Evolutionary conservation across 2,329 filamentous ascomycete genomes (phyloP).

Genomic region (Neonectria coccinea): DNA sequence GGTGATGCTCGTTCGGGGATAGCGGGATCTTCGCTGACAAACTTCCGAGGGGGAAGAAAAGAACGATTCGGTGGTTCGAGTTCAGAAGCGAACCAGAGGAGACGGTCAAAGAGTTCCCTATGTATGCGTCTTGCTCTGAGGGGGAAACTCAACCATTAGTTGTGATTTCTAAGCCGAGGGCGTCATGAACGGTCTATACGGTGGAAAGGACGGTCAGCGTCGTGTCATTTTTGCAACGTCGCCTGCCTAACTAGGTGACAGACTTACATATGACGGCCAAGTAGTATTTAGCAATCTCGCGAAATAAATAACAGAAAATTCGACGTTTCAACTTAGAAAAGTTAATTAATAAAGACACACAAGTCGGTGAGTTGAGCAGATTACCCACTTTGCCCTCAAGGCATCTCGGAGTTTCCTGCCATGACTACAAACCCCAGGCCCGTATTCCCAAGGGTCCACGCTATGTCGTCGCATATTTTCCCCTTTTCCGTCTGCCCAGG

Average conservation of each 20-base stretch:
- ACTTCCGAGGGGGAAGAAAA: neutral
- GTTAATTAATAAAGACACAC: too few relatives aligned
- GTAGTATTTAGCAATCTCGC: neutral
- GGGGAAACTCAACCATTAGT: neutral
- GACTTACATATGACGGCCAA: slow-evolving; percentile 12
- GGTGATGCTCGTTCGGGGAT: slow-evolving; percentile 22
- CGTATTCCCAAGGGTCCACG: neutral
- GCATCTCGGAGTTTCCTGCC: neutral
- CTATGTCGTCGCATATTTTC: neutral
- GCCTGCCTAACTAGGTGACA: neutral
- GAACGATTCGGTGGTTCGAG: neutral
- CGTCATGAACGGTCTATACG: slow-evolving; percentile 10
- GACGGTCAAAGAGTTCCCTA: neutral
- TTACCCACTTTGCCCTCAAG: neutral
- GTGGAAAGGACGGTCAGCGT: slow-evolving; percentile 16
- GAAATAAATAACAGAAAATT: neutral
- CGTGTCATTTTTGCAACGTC: slow-evolving; percentile 8
- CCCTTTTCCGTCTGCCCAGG: neutral
- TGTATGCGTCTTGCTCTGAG: too few relatives aligned
- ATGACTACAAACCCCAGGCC: neutral
- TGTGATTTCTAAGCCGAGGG: slow-evolving; percentile 21
- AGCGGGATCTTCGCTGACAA: slow-evolving; percentile 6
- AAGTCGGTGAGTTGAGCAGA: neutral
- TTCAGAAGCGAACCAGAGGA: neutral
- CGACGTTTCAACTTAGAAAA: neutral